Base-by-base conservation (phyloP, 225 moss, liverwort and hornwort species). In the Sphagnum tenellum region DNA sequence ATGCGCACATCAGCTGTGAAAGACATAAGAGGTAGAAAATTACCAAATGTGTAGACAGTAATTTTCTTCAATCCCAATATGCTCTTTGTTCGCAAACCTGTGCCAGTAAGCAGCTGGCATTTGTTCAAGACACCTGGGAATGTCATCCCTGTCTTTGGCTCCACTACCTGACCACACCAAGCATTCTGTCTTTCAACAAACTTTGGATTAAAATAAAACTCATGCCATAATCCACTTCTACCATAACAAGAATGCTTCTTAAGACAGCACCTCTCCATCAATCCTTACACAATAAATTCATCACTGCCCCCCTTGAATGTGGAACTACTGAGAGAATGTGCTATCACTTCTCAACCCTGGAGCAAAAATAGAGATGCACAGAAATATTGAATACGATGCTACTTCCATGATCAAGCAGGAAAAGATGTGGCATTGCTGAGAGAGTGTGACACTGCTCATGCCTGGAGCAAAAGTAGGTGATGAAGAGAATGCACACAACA, bases 31-130 rank as follows among this genome's bases (percentile, higher is more conserved):
- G 5, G 55, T 44, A 48, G 12, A 56, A 5, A 57, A 66, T 50
- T 66, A 86, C 89, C 96, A 64, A 81, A 98, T 1, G 90, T 75
- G 68, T 98, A 98, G 47, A 98, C 73, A 55, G 72, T 90, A 65
- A 98, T 89, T 68, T 70, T 89, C 82, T 98, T 98, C 61, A 92
- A 75, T 2, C 92, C 92, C 12, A 96, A 68, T 44, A 98, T 74
- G 65, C 67, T 80, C 69, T 90, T 98, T 74, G 81, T 90, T 50
- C 93, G 85, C 72, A 98, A 70, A 29, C 93, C 96, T 46, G 86
- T 73, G 62, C 92, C 96, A 53, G 84, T 78, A 47, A 93, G 78
- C 47, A 80, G 51, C 57, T 82, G 83, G n/a, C 77, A 85, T 49
- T 86, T 93, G 56, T 78, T 78, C 60, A 81, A 73, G 65, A 63